Evolutionary conservation across 345 rosid species (phyloP).

Genomic region (Ceriops tagal): DNA sequence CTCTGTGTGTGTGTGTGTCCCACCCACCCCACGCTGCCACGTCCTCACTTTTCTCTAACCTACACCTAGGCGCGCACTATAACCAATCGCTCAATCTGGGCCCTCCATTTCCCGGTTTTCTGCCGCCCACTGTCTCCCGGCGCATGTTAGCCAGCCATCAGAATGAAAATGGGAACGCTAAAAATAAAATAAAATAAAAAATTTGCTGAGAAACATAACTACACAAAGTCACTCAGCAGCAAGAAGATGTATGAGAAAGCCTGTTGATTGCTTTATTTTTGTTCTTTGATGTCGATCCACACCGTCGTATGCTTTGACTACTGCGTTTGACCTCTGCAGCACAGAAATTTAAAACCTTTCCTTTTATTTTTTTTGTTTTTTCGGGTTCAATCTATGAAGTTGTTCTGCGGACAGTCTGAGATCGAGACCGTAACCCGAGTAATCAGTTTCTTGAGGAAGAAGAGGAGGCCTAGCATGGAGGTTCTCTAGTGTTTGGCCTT

Average conservation of each 20-base stretch:
- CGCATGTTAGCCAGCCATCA: constrained; percentile 4
- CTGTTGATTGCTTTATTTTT: background rate
- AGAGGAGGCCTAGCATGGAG: constrained; percentile 30
- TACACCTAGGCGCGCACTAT: constrained; percentile 16
- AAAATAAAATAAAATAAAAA: too few relatives aligned
- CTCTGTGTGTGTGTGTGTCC: background rate
- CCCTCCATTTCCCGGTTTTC: constrained; percentile 18
- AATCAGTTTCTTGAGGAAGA: constrained; percentile 5
- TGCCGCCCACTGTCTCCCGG: background rate
- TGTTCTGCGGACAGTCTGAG: background rate
- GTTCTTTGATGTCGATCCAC: background rate
- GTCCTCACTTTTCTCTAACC: constrained; percentile 21
- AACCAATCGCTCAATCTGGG: constrained; percentile 13
- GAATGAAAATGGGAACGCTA: too few relatives aligned
- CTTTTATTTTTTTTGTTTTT: background rate
- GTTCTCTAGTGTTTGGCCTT: constrained; percentile 31
- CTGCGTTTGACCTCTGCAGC: background rate
- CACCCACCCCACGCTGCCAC: constrained; percentile 26
- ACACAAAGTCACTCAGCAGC: background rate
- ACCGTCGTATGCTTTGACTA: background rate
- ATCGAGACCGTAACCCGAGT: constrained; percentile 15
- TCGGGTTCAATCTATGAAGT: too few relatives aligned
- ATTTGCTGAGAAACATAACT: background rate
- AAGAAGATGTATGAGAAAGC: background rate
- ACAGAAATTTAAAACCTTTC: background rate